Conservation (phyloP, 257 asterid species). For the Leptodermis oblonga region DNA sequence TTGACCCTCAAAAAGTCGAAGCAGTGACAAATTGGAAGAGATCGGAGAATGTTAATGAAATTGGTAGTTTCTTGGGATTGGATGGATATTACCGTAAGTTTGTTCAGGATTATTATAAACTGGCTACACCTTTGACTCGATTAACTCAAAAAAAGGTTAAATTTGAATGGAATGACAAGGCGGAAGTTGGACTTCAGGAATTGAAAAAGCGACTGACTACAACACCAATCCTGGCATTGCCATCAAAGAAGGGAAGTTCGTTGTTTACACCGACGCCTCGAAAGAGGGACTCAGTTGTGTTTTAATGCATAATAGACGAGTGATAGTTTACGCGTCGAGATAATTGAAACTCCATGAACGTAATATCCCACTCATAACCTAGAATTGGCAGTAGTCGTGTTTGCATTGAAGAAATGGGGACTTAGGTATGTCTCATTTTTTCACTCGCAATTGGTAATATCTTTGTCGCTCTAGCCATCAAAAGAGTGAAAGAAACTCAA, state of each 20-base stretch:
- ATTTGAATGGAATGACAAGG: background rate
- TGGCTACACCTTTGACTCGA: background rate
- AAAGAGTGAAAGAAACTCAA: too few species aligned
- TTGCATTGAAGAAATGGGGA: slow-evolving; percentile 1
- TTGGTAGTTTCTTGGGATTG: background rate
- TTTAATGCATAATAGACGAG: background rate
- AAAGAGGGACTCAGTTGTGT: background rate
- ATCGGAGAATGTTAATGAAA: background rate
- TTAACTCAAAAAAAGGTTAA: background rate
- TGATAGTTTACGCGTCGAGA: background rate
- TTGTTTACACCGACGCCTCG: background rate
- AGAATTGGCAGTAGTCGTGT: background rate
- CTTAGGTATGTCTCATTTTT: background rate
- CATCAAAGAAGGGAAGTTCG: background rate
- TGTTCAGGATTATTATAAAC: background rate
- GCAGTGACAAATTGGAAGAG: background rate
- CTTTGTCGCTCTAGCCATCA: too few species aligned
- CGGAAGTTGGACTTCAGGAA: background rate
- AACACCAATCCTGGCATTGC: background rate
- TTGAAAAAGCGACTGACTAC: background rate
- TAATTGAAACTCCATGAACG: background rate
- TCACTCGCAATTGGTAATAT: too few species aligned
- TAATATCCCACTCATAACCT: background rate
- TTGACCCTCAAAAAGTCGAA: too few species aligned
- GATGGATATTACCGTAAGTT: background rate